Base-by-base conservation (phyloP, 1,139 yeast species). In the Kurtzmaniella quercitrusa region DNA sequence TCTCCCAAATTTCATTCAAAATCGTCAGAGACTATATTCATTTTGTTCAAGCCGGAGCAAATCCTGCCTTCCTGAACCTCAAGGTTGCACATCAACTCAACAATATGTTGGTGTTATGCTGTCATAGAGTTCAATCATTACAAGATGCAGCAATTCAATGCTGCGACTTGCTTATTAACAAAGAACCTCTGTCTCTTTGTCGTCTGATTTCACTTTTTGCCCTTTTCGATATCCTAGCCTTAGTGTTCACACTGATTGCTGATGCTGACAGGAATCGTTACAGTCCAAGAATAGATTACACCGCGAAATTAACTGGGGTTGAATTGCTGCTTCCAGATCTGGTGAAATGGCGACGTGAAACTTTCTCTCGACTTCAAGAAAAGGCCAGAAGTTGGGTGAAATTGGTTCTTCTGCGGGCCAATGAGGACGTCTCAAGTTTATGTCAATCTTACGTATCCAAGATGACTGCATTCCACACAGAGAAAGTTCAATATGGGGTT, bases 231-330 rank as follows among this genome's bases (percentile, higher is more conserved):
- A 71, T 93, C 44, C 70, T 94, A 56, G 80, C 88, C 1, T 68
- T 90, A 42, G 67, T 91, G 41, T 88, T 87, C 63, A 84, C 85
- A 51, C 83, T 95, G 65, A 77, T 89, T 40, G 70, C 85, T 38
- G 97, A 91, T 62, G 90, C 93, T n/a, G 95, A 87, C 52, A 78
- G 82, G 25, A 85, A 85, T 57, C 89, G 83, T 62, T 93, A 89
- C 59, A 88, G 85, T 48, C 98, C 98, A 3, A 77, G 82, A 14
- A 80, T 86, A 37, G 75, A 75, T 27, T 91, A 85, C 57, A 61
- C 67, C 31, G 77, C 96, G n/a, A 68, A 75, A 38, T 65, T 61
- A 41, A 77, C 80, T 15, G 80, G 81, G 4, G 79, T 83, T 31
- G 70, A 72, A 40, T 67, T 93, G 33, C 74, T 81, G 34, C 68